Percentiles rank a stretch among this genome's conserved stretches.
Evolutionary conservation across 371 early-diverging fungal genomes (phyloP).

Genomic region (Mucor lusitanicus): DNA sequence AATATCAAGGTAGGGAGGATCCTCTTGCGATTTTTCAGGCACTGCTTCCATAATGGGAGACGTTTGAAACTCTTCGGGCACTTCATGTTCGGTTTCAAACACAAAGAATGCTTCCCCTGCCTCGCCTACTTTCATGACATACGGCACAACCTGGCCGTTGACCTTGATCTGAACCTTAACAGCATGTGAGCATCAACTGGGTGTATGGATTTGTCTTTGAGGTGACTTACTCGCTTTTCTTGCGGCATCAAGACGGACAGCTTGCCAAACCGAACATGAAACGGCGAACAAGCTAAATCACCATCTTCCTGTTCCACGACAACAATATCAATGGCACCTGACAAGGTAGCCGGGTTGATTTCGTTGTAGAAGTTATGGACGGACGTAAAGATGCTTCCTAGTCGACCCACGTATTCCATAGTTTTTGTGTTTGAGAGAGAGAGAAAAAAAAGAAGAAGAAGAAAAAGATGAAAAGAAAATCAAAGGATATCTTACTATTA

Average conservation of each 20-base stretch:
- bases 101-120: conserved; percentile 99
- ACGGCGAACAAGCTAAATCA: conserved; percentile 88
- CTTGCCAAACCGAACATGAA: conserved; percentile 98
- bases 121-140: conserved; percentile 97
- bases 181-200: neutral
- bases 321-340: conserved; percentile 98
- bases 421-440: neutral
- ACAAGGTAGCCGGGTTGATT: conserved; percentile 96
- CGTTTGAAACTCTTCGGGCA: conserved; percentile 88
- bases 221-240: conserved; percentile 84
- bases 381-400: conserved; percentile 59
- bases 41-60: conserved; percentile 83
- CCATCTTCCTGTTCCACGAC: conserved; percentile 88
- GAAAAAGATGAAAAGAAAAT: neutral
- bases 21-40: conserved; percentile 31
- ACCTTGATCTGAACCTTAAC: conserved; percentile 65
- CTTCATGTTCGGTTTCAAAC: conserved; percentile 80
- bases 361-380: conserved; percentile 94
- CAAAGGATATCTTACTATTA: neutral
- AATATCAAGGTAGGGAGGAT: conserved; percentile 48
- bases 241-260: conserved; percentile 84
- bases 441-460: neutral
- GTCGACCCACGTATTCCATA: conserved; percentile 44
- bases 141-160: conserved; percentile 79
- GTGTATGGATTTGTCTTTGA: too few relatives aligned